Percentiles rank a stretch among this genome's conserved stretches.
These are phyloP conservation scores for Phialophora verrucosa DNA, from an alignment of 2,329 filamentous ascomycete genomes.

Conservation along the genomic window DNA sequence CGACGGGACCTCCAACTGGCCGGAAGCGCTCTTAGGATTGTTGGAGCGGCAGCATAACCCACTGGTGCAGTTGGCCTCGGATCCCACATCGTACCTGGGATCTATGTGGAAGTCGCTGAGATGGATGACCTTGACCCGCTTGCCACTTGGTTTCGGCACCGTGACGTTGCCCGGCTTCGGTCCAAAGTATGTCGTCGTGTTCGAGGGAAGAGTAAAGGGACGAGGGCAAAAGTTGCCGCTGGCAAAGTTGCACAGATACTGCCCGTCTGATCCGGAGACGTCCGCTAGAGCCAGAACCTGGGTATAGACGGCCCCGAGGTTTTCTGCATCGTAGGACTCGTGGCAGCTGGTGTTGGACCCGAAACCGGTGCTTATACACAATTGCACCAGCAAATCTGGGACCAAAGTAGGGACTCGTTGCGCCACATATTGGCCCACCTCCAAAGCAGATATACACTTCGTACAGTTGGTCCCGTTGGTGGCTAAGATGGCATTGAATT, in stretches of 20 bases:
- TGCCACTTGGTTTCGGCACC: conserved; percentile 56
- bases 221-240: conserved; percentile 55
- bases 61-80: conserved; percentile 61
- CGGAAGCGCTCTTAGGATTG: conserved; percentile 41
- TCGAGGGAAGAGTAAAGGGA: conserved; percentile 53
- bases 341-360: conserved; percentile 56
- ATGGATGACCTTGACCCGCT: conserved; percentile 62
- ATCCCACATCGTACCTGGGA: conserved; percentile 58
- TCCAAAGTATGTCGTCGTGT: conserved; percentile 58
- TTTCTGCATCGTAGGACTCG: conserved; percentile 54
- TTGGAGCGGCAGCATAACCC: conserved; percentile 60
- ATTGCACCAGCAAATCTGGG: conserved; percentile 57
- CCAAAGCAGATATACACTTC: conserved; percentile 60
- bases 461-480: conserved; percentile 55
- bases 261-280: conserved; percentile 60
- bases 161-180: conserved; percentile 56
- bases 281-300: conserved; percentile 62
- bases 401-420: conserved; percentile 56
- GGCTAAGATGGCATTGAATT: conserved; percentile 55
- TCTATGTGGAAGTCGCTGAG: conserved; percentile 64
- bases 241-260: conserved; percentile 62
- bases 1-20: conserved; percentile 53
- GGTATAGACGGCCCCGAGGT: conserved; percentile 63
- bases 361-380: conserved; percentile 58
- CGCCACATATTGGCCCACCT: conserved; percentile 58